These are phyloP conservation scores for Coemansia sp. DNA, from an alignment of 192 early-diverging fungal genomes.

Conservation along the genomic window DNA sequence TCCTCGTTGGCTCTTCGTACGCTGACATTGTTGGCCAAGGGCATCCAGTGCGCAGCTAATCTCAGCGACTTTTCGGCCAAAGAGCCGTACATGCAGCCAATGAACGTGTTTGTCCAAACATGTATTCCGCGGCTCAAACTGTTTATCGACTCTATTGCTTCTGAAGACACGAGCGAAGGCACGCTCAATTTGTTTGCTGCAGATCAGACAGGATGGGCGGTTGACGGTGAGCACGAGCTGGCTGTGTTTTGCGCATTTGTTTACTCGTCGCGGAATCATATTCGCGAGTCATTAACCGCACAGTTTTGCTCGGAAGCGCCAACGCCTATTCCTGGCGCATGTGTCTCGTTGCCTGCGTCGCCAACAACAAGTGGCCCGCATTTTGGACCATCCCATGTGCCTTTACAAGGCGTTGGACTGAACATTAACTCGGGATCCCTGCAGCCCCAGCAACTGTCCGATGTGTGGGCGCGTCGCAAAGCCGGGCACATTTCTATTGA, in stretches of 20 bases:
- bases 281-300: slow-evolving; percentile 11
- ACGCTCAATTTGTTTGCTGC: neutral
- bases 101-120: slow-evolving; percentile 64
- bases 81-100: slow-evolving; percentile 68
- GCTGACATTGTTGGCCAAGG: slow-evolving; percentile 71
- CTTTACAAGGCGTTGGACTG: neutral
- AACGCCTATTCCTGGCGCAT: neutral
- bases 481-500: neutral
- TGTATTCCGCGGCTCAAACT: slow-evolving; percentile 59
- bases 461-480: neutral
- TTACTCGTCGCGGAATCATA: slow-evolving; percentile 9
- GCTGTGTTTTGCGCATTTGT: slow-evolving; percentile 44
- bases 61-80: slow-evolving; percentile 63
- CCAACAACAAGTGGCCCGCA: neutral
- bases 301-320: neutral
- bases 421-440: neutral
- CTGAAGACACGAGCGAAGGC: neutral
- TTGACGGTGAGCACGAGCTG: slow-evolving; percentile 44
- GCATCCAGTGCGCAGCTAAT: slow-evolving; percentile 69
- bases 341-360: slow-evolving; percentile 3
- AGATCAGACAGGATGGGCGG: neutral
- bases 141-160: slow-evolving; percentile 63
- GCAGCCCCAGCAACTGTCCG: slow-evolving; percentile 1
- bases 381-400: neutral
- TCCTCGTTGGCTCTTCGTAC: slow-evolving; percentile 59